Percentiles rank a stretch among this genome's conserved stretches.
phyloP scores from a whole-genome alignment of 2,329 filamentous ascomycete genomes.

The Triangularia setosa region DNA sequence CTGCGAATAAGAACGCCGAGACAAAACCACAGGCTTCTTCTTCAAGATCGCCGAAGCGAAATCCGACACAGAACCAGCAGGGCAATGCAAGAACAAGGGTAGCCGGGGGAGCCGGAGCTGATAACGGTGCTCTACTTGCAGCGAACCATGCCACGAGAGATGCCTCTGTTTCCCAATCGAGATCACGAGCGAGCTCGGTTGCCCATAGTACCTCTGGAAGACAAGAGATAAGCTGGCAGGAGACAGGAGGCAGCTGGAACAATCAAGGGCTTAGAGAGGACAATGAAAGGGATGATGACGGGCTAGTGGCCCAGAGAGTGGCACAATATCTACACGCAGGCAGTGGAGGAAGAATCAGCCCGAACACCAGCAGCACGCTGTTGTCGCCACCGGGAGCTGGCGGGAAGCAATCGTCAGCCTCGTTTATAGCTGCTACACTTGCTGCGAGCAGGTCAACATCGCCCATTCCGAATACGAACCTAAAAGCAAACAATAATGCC shows the following conservation, averaged over 20 bases:
- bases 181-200: constrained; percentile 19
- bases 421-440: constrained; percentile 57
- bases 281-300: constrained; percentile 17
- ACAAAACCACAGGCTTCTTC: constrained; percentile 9
- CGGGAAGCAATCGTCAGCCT: constrained; percentile 36
- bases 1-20: neutral
- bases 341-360: neutral
- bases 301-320: constrained; percentile 26
- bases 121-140: constrained; percentile 19
- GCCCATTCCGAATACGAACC: constrained; percentile 42
- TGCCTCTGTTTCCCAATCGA: constrained; percentile 27
- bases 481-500: constrained; percentile 10
- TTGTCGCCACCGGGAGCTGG: constrained; percentile 23
- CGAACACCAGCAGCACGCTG: constrained; percentile 1
- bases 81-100: neutral
- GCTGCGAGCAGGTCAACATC: constrained; percentile 60
- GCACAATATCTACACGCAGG: constrained; percentile 22
- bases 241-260: constrained; percentile 21
- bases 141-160: constrained; percentile 36
- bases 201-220: neutral
- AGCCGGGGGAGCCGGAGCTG: neutral
- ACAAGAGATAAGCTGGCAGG: constrained; percentile 7
- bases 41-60: constrained; percentile 6
- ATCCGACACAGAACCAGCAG: constrained; percentile 3
- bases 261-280: constrained; percentile 17